Evolutionary conservation across 1,284 basidiomycete genomes (phyloP), one percentile per base, ranked within the genome.

Genomic region (Volvariella surrecta): DNA sequence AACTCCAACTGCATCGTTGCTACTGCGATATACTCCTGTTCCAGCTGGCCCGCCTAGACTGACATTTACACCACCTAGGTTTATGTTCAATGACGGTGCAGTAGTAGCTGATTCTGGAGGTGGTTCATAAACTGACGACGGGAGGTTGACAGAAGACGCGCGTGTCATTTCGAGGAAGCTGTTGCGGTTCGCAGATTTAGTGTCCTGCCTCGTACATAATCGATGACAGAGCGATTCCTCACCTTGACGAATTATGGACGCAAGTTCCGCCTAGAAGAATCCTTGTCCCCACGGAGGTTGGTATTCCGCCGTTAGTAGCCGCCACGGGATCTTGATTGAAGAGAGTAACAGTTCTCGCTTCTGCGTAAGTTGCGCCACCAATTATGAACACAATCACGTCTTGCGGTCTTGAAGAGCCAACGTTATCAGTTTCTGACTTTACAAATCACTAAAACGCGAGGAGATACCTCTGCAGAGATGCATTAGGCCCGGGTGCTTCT

Each of bases 341-440:
- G 32, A 92, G 64, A 3, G 90, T 77, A 11, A 96, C 74, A 0
- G 82, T 75, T 48, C 89, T 74, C 0, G 89, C 89, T 64, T 98
- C 93, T 59, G 91, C 92, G 56, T 95, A 97, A 1, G 93, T 97
- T 24, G 89, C 82, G 0, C 93, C 93, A 28, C 93, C 94, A 47
- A 96, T 80, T 68, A 97, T 86, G 64, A 97, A 97, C 44, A 97
- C 72, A 48, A 97, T 95, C 39, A 97, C 76, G 58, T 97, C 94
- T 56, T 95, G 92, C 7, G 92, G 88, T 51, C 91, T 93, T 28
- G 6, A 28, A 11, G 11, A 28, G 24, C 6, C 46, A 40, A 21
- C 35, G 17, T 31, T 39, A 44, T 24, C 2, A 30, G 24, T 28
- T 2, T 37, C 16, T 4, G 13, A 28, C n/a, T 3, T 19, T 20